phyloP scores from a whole-genome alignment of 2,329 filamentous ascomycete species.

The Lachnellula cervina region DNA sequence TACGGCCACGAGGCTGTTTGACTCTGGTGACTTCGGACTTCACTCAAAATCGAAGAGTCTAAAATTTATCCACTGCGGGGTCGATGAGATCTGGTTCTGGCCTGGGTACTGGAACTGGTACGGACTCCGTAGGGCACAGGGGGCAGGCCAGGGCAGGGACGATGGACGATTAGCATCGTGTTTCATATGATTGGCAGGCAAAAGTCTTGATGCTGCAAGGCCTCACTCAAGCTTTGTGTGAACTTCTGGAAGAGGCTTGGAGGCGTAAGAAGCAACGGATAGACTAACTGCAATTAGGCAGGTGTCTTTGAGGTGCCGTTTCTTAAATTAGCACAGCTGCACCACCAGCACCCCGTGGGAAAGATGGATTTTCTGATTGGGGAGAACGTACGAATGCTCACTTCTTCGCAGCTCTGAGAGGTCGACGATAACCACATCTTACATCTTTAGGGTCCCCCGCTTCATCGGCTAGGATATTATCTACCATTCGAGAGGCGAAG shows the following conservation, averaged over 20 bases:
- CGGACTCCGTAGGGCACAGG: no score
- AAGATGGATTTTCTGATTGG: slow-evolving; percentile 6
- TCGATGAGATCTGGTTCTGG: background rate
- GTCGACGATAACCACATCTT: no score
- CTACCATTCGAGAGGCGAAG: no score
- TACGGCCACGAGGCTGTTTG: slow-evolving; percentile 15
- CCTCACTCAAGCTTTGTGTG: background rate
- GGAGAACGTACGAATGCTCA: background rate
- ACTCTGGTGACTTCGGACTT: background rate
- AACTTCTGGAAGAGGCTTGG: background rate
- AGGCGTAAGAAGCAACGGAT: background rate
- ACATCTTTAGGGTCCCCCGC: no score
- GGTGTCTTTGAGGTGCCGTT: background rate
- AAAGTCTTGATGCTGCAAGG: background rate
- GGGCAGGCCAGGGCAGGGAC: background rate
- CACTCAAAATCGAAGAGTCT: background rate
- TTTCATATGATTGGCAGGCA: slow-evolving; percentile 1
- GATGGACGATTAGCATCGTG: slow-evolving; percentile 4
- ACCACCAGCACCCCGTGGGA: slow-evolving; percentile 8
- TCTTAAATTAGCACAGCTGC: background rate
- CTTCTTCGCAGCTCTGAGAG: background rate
- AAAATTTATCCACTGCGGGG: background rate
- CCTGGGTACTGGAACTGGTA: no score
- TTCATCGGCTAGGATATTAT: no score
- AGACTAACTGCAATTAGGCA: slow-evolving; percentile 10